Evolutionary conservation across 805 yeast species (phyloP).

Genomic region (Barnettozyma populi): DNA sequence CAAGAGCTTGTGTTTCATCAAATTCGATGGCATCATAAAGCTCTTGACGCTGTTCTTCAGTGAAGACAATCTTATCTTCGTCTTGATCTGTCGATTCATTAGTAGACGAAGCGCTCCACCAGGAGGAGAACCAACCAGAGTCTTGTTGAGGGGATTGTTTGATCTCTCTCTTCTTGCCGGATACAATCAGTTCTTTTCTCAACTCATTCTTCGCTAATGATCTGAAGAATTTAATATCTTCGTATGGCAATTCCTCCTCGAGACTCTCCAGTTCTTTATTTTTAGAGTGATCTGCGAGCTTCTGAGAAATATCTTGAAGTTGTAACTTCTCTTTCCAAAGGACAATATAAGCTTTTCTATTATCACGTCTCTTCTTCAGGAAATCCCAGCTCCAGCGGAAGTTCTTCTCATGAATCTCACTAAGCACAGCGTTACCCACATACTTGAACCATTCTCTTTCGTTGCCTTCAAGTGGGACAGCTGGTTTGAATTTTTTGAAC

Average conservation of each 20-base stretch:
- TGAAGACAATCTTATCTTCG: constrained; percentile 44
- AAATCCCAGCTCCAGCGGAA: constrained; percentile 87
- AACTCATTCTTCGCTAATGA: constrained; percentile 67
- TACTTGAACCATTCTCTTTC: constrained; percentile 81
- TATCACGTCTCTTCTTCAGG: constrained; percentile 64
- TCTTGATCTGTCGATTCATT: constrained; percentile 22
- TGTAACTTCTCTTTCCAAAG: constrained; percentile 62
- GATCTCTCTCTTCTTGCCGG: constrained; percentile 3
- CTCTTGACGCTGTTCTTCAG: constrained; percentile 86
- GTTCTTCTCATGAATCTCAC: constrained; percentile 77
- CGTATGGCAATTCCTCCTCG: constrained; percentile 59
- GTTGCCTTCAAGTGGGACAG: constrained; percentile 41
- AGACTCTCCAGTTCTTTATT: constrained; percentile 40
- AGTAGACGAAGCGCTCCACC: constrained; percentile 34
- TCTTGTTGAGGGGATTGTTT: constrained; percentile 12
- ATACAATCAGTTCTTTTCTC: constrained; percentile 40
- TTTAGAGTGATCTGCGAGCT: constrained; percentile 31
- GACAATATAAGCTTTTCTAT: constrained; percentile 58
- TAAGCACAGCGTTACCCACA: constrained; percentile 67
- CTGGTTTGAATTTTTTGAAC: constrained; percentile 68
- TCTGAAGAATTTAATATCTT: constrained; percentile 82
- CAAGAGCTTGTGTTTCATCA: constrained; percentile 53
- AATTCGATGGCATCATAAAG: constrained; percentile 91
- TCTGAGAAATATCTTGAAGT: constrained; percentile 26
- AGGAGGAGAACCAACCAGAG: constrained; percentile 69